These are phyloP conservation scores for Verticillium zaregamsianum DNA, from an alignment of 2,329 filamentous ascomycete genomes.

Conservation along the genomic window DNA sequence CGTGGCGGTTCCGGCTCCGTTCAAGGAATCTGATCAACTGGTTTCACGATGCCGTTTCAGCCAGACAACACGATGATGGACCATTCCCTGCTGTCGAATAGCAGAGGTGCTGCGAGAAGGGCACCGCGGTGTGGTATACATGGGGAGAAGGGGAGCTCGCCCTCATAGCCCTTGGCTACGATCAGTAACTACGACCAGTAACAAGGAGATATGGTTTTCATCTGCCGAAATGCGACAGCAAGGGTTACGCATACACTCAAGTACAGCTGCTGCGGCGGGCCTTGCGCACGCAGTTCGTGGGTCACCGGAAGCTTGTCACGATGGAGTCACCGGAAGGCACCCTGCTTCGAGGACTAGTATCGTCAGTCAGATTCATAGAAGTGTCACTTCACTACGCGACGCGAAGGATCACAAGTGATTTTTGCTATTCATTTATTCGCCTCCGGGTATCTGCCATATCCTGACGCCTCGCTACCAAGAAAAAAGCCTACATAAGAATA, in stretches of 20 bases:
- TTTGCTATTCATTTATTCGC: constrained; percentile 2
- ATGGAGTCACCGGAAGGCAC: no score
- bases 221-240: background rate
- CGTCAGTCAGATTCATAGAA: background rate
- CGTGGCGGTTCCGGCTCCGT: constrained; percentile 58
- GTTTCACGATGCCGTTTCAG: background rate
- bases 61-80: background rate
- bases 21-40: background rate
- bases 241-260: background rate
- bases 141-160: background rate
- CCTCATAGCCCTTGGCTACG: background rate
- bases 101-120: background rate
- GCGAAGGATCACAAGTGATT: background rate
- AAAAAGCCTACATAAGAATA: background rate
- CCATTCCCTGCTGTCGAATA: background rate
- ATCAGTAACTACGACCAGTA: background rate
- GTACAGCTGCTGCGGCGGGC: no score
- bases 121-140: background rate
- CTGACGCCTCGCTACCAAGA: constrained; percentile 4
- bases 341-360: no score
- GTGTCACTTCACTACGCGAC: background rate
- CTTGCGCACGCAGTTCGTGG: background rate
- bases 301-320: background rate
- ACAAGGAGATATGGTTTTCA: background rate
- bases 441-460: constrained; percentile 3